phyloP scores from a whole-genome alignment of 2,329 filamentous ascomycete species.

The Fusarium newnesense region DNA sequence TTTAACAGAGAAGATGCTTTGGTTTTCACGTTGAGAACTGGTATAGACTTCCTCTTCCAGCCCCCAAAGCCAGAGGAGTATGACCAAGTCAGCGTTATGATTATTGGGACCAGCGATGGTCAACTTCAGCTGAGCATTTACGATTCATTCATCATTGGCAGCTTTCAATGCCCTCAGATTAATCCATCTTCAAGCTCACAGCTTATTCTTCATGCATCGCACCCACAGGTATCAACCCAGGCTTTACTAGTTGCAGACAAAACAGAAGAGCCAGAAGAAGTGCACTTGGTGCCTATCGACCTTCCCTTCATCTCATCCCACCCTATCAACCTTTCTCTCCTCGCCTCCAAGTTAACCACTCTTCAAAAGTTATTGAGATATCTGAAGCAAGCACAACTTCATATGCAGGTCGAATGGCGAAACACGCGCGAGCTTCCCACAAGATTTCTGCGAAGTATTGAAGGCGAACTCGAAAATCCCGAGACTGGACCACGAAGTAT shows the following conservation, averaged over 20 bases:
- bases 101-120: slow-evolving; percentile 78
- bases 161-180: slow-evolving; percentile 62
- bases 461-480: slow-evolving; percentile 74
- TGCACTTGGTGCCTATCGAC: slow-evolving; percentile 78
- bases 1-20: slow-evolving; percentile 60
- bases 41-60: slow-evolving; percentile 76
- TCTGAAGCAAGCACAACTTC: slow-evolving; percentile 80
- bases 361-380: slow-evolving; percentile 89
- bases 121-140: slow-evolving; percentile 83
- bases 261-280: slow-evolving; percentile 45
- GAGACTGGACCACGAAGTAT: slow-evolving; percentile 69
- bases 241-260: slow-evolving; percentile 68
- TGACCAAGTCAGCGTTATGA: slow-evolving; percentile 81
- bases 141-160: slow-evolving; percentile 84
- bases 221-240: slow-evolving; percentile 80
- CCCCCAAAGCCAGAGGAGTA: slow-evolving; percentile 70
- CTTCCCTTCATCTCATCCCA: slow-evolving; percentile 83
- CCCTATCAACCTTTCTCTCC: slow-evolving; percentile 82
- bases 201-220: slow-evolving; percentile 72
- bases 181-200: slow-evolving; percentile 41
- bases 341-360: slow-evolving; percentile 88
- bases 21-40: slow-evolving; percentile 76
- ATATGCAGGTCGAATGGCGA: slow-evolving; percentile 85
- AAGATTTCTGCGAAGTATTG: slow-evolving; percentile 81
- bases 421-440: slow-evolving; percentile 81